Conservation (phyloP, 2,329 filamentous ascomycete genomes). For the Mycocentrospora acerina region DNA sequence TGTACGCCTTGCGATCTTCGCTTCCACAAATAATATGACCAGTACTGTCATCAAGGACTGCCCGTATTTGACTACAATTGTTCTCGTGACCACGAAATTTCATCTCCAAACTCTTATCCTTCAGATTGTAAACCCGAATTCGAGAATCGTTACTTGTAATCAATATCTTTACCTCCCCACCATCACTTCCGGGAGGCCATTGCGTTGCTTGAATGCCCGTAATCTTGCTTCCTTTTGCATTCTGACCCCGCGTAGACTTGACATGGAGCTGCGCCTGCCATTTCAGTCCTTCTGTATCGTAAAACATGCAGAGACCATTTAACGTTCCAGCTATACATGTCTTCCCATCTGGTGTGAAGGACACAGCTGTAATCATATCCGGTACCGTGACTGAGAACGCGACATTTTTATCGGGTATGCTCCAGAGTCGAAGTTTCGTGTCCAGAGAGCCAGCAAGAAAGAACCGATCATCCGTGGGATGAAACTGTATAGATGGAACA, state of each 20-base stretch:
- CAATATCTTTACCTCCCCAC: constrained; percentile 75
- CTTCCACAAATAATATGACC: constrained; percentile 88
- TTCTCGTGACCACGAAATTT: constrained; percentile 95
- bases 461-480: constrained; percentile 92
- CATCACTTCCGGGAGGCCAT: constrained; percentile 57
- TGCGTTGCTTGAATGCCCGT: constrained; percentile 82
- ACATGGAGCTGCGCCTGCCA: constrained; percentile 85
- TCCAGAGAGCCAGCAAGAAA: constrained; percentile 94
- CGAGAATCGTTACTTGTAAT: constrained; percentile 95
- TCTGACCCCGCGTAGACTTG: constrained; percentile 87
- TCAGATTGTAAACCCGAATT: constrained; percentile 83
- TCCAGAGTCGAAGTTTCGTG: constrained; percentile 86
- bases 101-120: constrained; percentile 79
- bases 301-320: constrained; percentile 83
- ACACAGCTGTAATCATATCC: constrained; percentile 91
- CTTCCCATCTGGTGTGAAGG: constrained; percentile 90
- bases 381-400: constrained; percentile 75
- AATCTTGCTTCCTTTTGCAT: constrained; percentile 95
- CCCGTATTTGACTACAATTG: constrained; percentile 84
- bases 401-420: constrained; percentile 93
- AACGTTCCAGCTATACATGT: constrained; percentile 85
- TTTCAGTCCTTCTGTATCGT: constrained; percentile 88
- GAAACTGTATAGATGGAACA: constrained; percentile 91
- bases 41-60: constrained; percentile 83
- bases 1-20: constrained; percentile 85